Base-by-base conservation (phyloP, 768 basidiomycete genomes). In the Fistulinella prunicolor region DNA sequence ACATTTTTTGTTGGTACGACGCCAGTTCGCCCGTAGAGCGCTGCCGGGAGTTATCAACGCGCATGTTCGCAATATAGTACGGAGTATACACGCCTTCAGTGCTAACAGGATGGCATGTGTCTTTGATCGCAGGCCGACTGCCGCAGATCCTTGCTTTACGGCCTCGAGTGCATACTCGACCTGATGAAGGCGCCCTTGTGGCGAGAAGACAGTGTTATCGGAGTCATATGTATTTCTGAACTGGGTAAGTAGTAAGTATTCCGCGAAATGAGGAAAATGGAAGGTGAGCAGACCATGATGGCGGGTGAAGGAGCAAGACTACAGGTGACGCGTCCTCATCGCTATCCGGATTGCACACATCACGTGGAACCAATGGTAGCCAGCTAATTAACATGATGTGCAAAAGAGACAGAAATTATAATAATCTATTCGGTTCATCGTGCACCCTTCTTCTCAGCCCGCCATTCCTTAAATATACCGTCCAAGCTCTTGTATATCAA, bases 1-100 rank as follows among this genome's bases (percentile, higher is more conserved):
- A 96, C 86, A 98, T 89, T 80, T 99, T 98, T 75, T 98, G 94
- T 67, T 99, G 96, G 77, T 98, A 98, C n/a, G 91, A 92, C 14
- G 96, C 94, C 44, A 99, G 80, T 68, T 98, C 95, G 51, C 96
- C 96, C 13, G 93, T 94, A 23, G 96, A 98, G 69, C 95, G 82
- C 96, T 99, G 42, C n/a, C 37, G 14, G 35, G 17, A 16, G 35
- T 51, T 30, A 28, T 56, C 39, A 59, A 35, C 14, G 17, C 35
- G 47, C 37, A 41, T 19, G 20, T 30, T 37, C 5, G 10, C 20
- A 12, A 30, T 39, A 21, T 6, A 28, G 38, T 10, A 29, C 20
- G 6, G 23, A 3, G 24, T 19, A 26, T 9, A 64, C 77, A 46
- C 42, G 89, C 95, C 81, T 98, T 99, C 53, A 99, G 72, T 13